These are phyloP conservation scores for Moesziomyces parantarcticus DNA, from an alignment of 1,284 basidiomycete genomes.

Conservation along the genomic window DNA sequence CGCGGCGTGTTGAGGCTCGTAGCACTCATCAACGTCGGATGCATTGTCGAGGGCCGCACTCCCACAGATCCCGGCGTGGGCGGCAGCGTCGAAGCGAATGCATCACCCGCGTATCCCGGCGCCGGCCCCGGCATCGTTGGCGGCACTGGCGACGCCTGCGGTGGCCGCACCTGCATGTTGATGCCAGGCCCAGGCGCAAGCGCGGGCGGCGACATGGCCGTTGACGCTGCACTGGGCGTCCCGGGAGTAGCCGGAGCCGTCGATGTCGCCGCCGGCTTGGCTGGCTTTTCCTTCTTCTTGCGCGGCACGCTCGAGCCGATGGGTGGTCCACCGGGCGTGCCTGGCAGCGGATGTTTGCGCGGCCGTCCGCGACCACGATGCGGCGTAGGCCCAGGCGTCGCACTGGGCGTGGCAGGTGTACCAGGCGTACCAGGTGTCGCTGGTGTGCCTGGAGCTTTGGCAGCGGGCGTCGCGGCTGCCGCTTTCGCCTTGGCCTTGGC, in stretches of 20 bases:
- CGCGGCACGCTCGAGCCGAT: constrained; percentile 16
- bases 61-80: constrained; percentile 15
- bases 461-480: constrained; percentile 2
- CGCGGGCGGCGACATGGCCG: constrained; percentile 17
- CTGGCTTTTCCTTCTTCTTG: constrained; percentile 47
- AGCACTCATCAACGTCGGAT: constrained; percentile 39
- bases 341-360: constrained; percentile 46
- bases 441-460: constrained; percentile 2
- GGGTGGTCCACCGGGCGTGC: constrained; percentile 43
- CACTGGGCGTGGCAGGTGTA: constrained; percentile 28
- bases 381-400: constrained; percentile 30
- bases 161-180: constrained; percentile 10
- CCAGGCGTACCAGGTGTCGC: constrained; percentile 11
- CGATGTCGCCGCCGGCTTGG: constrained; percentile 15
- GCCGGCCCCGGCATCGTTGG: constrained; percentile 38
- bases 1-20: constrained; percentile 45
- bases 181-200: neutral
- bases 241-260: constrained; percentile 12
- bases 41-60: constrained; percentile 36
- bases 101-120: constrained; percentile 38
- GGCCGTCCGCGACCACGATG: constrained; percentile 47
- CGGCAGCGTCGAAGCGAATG: constrained; percentile 32
- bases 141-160: constrained; percentile 17
- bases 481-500: constrained; percentile 22
- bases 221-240: constrained; percentile 3